Evolutionary conservation across 768 basidiomycete genomes (phyloP).

Genomic region (Cystofilobasidium macerans): DNA sequence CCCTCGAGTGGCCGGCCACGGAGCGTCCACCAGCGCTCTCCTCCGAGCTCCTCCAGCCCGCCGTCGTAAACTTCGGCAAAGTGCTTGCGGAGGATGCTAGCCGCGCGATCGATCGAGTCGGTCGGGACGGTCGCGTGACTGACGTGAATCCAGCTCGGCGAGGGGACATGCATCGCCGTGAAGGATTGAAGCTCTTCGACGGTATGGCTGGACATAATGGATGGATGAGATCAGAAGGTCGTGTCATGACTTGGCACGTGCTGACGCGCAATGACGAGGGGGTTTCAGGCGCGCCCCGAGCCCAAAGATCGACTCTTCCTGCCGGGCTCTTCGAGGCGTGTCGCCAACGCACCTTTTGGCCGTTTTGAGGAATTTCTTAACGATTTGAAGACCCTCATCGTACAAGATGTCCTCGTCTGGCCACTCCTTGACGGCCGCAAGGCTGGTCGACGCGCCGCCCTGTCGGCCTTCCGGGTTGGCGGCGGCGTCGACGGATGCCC

Average conservation of each 20-base stretch:
- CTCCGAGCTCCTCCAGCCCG: slow-evolving; percentile 14
- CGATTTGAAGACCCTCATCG: slow-evolving; percentile 12
- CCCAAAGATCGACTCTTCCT: too few relatives aligned
- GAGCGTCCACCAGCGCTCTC: slow-evolving; percentile 20
- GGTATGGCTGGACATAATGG: not conserved
- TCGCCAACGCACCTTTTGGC: slow-evolving; percentile 3
- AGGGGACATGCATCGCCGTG: slow-evolving; percentile 22
- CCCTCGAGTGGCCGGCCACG: slow-evolving; percentile 42
- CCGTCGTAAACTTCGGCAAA: slow-evolving; percentile 16
- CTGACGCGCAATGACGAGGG: too few relatives aligned
- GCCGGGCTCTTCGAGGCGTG: too few relatives aligned
- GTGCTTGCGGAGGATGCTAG: slow-evolving; percentile 7
- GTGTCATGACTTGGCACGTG: too few relatives aligned
- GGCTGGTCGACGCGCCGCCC: not conserved
- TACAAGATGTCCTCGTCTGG: slow-evolving; percentile 1
- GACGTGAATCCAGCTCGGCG: slow-evolving; percentile 19
- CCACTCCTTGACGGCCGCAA: not conserved
- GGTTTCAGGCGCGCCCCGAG: too few relatives aligned
- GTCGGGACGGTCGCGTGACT: slow-evolving; percentile 9
- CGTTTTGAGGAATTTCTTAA: not conserved
- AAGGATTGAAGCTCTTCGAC: slow-evolving; percentile 23
- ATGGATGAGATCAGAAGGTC: not conserved
- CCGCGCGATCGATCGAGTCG: not conserved
- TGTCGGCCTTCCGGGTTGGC: not conserved
- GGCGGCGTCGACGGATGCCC: not conserved